A percentile compares a stretch with the other conserved stretches of the same genome.
phyloP scores from a whole-genome alignment of 2,329 filamentous ascomycete genomes.

The Exophiala xenobiotica region DNA sequence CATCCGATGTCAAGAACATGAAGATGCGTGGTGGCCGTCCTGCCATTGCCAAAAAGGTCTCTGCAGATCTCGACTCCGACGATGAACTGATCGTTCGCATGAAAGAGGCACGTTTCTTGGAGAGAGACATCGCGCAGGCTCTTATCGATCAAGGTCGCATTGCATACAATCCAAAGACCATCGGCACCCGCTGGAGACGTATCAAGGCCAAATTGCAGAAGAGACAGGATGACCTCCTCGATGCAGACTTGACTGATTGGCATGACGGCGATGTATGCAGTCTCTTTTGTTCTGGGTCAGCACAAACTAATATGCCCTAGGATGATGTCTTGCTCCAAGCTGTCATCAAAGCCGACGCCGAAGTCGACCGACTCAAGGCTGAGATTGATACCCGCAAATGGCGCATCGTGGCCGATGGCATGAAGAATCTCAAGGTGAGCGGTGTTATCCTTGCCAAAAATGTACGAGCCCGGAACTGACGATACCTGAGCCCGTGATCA shows the following conservation, averaged over 20 bases:
- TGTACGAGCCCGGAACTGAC: constrained; percentile 11
- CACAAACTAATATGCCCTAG: constrained; percentile 33
- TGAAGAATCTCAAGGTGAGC: constrained; percentile 39
- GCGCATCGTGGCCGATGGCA: constrained; percentile 44
- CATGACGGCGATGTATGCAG: constrained; percentile 47
- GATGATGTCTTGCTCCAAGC: constrained; percentile 46
- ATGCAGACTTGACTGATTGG: constrained; percentile 52
- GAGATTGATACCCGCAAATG: constrained; percentile 46
- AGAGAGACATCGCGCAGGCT: constrained; percentile 45
- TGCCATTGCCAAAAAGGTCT: constrained; percentile 44
- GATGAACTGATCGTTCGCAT: constrained; percentile 43
- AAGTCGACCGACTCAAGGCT: constrained; percentile 42
- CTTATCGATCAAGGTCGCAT: constrained; percentile 44
- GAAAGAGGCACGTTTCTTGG: constrained; percentile 36
- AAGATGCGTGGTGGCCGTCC: constrained; percentile 44
- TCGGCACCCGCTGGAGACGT: constrained; percentile 49
- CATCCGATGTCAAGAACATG: constrained; percentile 47
- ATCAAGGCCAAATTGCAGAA: constrained; percentile 45
- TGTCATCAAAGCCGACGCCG: constrained; percentile 43
- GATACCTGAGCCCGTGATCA: constrained; percentile 32
- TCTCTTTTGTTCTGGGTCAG: background rate
- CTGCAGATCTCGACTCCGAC: constrained; percentile 47
- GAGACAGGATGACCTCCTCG: constrained; percentile 46
- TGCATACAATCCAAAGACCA: constrained; percentile 48
- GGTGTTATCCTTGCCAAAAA: background rate